Evolutionary conservation across 768 basidiomycete genomes (phyloP).

Genomic region (Boletus rufocinnamomeus): DNA sequence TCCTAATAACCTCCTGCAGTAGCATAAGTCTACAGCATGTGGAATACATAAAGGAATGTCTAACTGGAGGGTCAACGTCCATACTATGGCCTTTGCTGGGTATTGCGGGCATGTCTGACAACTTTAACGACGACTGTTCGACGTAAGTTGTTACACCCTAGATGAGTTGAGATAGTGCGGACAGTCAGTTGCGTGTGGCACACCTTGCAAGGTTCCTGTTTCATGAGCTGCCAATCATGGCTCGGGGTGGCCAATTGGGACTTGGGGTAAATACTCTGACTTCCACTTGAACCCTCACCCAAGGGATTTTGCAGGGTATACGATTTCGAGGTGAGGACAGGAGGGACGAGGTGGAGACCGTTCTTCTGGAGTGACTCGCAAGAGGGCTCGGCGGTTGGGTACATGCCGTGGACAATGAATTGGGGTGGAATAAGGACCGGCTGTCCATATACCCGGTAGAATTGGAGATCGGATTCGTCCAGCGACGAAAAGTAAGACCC

Average conservation of each 20-base stretch:
- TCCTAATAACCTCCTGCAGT: too few species aligned
- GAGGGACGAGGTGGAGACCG: conserved; percentile 9
- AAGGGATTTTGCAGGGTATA: conserved; percentile 34
- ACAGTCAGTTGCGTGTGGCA: conserved; percentile 1
- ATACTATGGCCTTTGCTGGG: too few species aligned
- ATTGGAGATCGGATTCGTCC: conserved; percentile 37
- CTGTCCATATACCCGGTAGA: conserved; percentile 36
- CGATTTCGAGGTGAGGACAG: conserved; percentile 25
- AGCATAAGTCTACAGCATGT: too few species aligned
- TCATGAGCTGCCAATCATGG: conserved; percentile 27
- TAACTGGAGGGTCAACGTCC: too few species aligned
- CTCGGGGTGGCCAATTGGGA: neutral
- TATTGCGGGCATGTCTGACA: too few species aligned
- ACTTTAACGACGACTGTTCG: too few species aligned
- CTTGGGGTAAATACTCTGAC: neutral
- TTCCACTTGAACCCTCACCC: conserved; percentile 15
- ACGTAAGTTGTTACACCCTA: conserved; percentile 15
- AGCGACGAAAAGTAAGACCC: conserved; percentile 32
- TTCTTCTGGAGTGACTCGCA: conserved; percentile 9
- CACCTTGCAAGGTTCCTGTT: conserved; percentile 31
- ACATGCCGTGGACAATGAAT: conserved; percentile 15
- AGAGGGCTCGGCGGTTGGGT: conserved; percentile 4
- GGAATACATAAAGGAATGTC: too few species aligned
- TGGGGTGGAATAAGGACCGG: conserved; percentile 33
- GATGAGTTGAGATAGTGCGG: conserved; percentile 10